Conservation (phyloP, 2,329 filamentous ascomycete species). For the Elsinoe arachidis region DNA sequence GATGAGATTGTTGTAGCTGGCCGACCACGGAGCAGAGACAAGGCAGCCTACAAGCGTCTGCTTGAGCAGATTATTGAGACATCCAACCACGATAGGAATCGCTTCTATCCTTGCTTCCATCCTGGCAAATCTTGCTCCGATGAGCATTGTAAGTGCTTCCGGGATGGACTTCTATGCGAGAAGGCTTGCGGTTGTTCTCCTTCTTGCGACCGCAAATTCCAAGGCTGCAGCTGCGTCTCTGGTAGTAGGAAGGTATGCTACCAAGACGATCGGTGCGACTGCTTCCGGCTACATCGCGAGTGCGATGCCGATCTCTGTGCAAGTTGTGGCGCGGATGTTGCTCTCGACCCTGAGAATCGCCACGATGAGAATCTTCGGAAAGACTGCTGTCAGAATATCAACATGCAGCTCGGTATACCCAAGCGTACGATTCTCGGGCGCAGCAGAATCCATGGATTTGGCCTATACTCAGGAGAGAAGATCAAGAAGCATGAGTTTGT, state of each 20-base stretch:
- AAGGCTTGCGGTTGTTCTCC: constrained; percentile 61
- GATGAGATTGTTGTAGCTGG: constrained; percentile 11
- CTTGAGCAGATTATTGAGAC: constrained; percentile 3
- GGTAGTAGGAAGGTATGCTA: constrained; percentile 23
- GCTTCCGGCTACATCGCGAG: constrained; percentile 63
- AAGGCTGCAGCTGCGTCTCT: constrained; percentile 32
- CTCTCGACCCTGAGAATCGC: constrained; percentile 60
- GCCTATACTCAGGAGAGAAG: constrained; percentile 62
- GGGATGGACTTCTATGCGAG: constrained; percentile 57
- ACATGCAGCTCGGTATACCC: constrained; percentile 57
- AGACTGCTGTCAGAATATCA: constrained; percentile 62
- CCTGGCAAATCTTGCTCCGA: constrained; percentile 55
- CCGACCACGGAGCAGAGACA: background rate
- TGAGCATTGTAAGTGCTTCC: constrained; percentile 54
- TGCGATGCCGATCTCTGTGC: constrained; percentile 71
- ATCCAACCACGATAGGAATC: constrained; percentile 39
- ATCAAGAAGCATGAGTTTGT: constrained; percentile 63
- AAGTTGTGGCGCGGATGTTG: constrained; percentile 58
- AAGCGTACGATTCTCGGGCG: constrained; percentile 61
- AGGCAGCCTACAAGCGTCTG: background rate
- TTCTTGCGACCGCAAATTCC: constrained; percentile 45
- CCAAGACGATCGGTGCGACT: constrained; percentile 51
- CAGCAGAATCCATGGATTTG: constrained; percentile 66
- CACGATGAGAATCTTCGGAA: constrained; percentile 49
- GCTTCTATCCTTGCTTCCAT: constrained; percentile 60